These are phyloP conservation scores for Stemphylium beticola DNA, from an alignment of 2,329 filamentous ascomycete genomes.

Conservation along the genomic window DNA sequence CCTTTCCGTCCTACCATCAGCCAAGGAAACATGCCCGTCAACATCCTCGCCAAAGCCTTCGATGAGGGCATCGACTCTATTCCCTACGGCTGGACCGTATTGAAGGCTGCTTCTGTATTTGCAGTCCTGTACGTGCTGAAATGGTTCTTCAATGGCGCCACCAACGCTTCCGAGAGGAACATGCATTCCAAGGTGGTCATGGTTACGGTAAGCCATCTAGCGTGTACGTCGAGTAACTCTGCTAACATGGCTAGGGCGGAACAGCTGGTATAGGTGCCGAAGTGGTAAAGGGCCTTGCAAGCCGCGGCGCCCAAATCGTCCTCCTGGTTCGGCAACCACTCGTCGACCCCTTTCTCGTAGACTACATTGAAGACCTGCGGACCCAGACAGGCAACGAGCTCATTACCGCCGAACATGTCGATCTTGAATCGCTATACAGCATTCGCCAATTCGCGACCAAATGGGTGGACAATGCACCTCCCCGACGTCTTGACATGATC, in stretches of 20 bases:
- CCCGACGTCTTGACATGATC: slow-evolving; percentile 86
- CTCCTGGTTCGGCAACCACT: slow-evolving; percentile 84
- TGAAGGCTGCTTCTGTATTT: slow-evolving; percentile 61
- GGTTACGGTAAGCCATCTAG: slow-evolving; percentile 69
- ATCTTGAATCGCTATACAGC: slow-evolving; percentile 85
- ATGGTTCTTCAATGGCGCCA: slow-evolving; percentile 76
- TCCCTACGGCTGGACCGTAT: slow-evolving; percentile 59
- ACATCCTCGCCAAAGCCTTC: slow-evolving; percentile 61
- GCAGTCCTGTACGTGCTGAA: slow-evolving; percentile 67
- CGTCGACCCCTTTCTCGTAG: slow-evolving; percentile 85
- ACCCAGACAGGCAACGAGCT: slow-evolving; percentile 78
- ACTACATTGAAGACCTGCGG: slow-evolving; percentile 90
- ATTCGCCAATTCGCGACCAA: slow-evolving; percentile 92
- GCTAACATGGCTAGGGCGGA: slow-evolving; percentile 65
- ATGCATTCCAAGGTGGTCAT: slow-evolving; percentile 95
- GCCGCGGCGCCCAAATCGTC: slow-evolving; percentile 85
- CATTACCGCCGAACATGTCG: slow-evolving; percentile 94
- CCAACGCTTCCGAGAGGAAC: slow-evolving; percentile 75
- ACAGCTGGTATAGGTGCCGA: slow-evolving; percentile 90
- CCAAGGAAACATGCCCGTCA: slow-evolving; percentile 63
- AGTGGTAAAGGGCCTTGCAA: slow-evolving; percentile 75
- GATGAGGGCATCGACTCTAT: slow-evolving; percentile 62
- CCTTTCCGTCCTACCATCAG: slow-evolving; percentile 27
- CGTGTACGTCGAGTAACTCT: slow-evolving; percentile 18
- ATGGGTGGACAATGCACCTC: slow-evolving; percentile 96